These are phyloP conservation scores for Sphenostylis stenocarpa DNA, from an alignment of 306 rosid genomes.

Conservation along the genomic window DNA sequence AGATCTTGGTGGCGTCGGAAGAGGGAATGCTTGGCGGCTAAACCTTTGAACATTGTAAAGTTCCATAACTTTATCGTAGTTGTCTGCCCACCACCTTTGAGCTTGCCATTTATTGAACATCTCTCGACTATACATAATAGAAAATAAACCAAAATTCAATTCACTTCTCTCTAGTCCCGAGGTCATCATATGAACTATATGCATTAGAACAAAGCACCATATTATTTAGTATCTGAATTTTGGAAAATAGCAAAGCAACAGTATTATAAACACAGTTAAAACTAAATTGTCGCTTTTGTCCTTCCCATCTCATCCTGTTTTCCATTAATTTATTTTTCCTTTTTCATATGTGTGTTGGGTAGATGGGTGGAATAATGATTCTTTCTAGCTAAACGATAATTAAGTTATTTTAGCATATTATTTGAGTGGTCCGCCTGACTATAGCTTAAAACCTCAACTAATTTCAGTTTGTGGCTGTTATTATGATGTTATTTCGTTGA, in stretches of 20 bases:
- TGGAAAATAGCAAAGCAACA: neutral
- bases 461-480: constrained; percentile 19
- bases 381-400: constrained; percentile 26
- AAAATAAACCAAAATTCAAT: constrained; percentile 32
- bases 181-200: neutral
- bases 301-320: neutral
- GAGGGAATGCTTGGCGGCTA: constrained; percentile 54
- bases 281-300: neutral
- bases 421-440: constrained; percentile 35
- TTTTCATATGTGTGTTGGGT: constrained; percentile 18
- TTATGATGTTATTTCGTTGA: constrained; percentile 33
- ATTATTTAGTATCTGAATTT: neutral
- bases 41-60: constrained; percentile 60
- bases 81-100: constrained; percentile 64
- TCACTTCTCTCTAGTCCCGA: constrained; percentile 11
- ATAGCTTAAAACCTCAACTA: constrained; percentile 24
- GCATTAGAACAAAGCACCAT: constrained; percentile 14
- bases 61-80: constrained; percentile 58
- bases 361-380: constrained; percentile 29
- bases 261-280: constrained; percentile 1
- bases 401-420: neutral
- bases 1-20: constrained; percentile 57
- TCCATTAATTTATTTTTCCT: neutral
- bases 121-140: constrained; percentile 44
- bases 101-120: constrained; percentile 62